Evolutionary conservation across 1,139 yeast genomes (phyloP).

Genomic region (Nakaseomyces uthaithaninus): DNA sequence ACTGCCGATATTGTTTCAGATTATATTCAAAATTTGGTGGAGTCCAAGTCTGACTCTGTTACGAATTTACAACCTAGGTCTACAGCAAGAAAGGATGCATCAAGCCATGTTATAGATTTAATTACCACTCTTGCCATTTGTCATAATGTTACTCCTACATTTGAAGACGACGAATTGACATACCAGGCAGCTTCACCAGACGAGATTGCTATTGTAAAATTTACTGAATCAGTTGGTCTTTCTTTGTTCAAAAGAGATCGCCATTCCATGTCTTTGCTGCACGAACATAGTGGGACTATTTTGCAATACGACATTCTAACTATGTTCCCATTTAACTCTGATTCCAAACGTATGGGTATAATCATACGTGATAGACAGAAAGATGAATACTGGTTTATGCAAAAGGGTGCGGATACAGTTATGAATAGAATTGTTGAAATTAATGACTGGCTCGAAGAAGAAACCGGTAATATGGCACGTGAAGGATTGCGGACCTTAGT

Average conservation of each 20-base stretch:
- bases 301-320: constrained; percentile 62
- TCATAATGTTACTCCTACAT: constrained; percentile 89
- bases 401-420: constrained; percentile 96
- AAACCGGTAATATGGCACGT: constrained; percentile 94
- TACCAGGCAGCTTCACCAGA: constrained; percentile 99
- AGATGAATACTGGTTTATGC: constrained; percentile 73
- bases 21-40: constrained; percentile 40
- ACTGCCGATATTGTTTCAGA: constrained; percentile 82
- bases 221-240: constrained; percentile 80
- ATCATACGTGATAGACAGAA: constrained; percentile 55
- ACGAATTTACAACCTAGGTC: constrained; percentile 28
- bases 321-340: constrained; percentile 90
- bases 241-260: constrained; percentile 77
- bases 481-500: constrained; percentile 96
- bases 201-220: constrained; percentile 92
- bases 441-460: constrained; percentile 97
- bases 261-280: constrained; percentile 57
- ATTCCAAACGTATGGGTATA: constrained; percentile 94
- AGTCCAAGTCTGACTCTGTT: constrained; percentile 12
- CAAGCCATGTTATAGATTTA: constrained; percentile 68
- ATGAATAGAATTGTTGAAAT: constrained; percentile 78
- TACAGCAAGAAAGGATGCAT: constrained; percentile 55
- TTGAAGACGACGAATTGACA: constrained; percentile 56
- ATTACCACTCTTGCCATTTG: constrained; percentile 80
- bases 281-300: constrained; percentile 47